Base-by-base conservation (phyloP, 164 flowering plant species). In the Tetracentron sinense region DNA sequence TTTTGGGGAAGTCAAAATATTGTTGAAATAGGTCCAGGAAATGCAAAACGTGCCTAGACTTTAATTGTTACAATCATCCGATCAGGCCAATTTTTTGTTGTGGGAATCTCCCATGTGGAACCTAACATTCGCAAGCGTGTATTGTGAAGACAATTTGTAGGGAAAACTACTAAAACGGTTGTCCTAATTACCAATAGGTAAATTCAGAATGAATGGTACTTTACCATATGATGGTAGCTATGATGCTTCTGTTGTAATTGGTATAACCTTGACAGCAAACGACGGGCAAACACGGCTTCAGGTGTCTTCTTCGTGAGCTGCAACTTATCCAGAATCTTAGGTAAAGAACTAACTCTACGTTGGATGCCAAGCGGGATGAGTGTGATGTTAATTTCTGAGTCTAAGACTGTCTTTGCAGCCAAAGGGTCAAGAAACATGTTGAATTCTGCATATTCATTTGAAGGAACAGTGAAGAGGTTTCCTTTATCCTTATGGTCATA, bases 381-480 rank as follows among this genome's bases (percentile, higher is more conserved):
- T 4, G 90, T 88, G 59, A 92, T 68, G 48, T 83, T 48, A 1
- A 84, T 72, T 19, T 54, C 58, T 2, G 97, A 89, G 5, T 80
- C 79, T n/a, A 89, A 59, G 14, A 94, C 90, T 0, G 74, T 74
- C 71, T 82, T 89, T 49, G 96, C 96, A 56, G 96, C 96, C 26
- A 80, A 58, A 64, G 97, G 97, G 44, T 94, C 99, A 33, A 94
- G 92, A 71, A 85, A 94, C 92, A 94, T 82, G 69, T 89, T 94
- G 68, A 91, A 74, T 61, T 91, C 99, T 53, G 96, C 87, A 74
- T 77, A 80, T 62, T 83, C 48, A 64, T 91, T 91, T 1, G 82
- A 75, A 72, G 90, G 86, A 51, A 85, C 64, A 7, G 83, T 78
- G 71, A 87, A 85, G 42, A 87, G 79, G 66, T 94, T 87, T 63